A percentile compares a stretch with the other conserved stretches of the same genome.
Evolutionary conservation across 495 filamentous ascomycete species (phyloP).

Genomic region (Xylaria curta): DNA sequence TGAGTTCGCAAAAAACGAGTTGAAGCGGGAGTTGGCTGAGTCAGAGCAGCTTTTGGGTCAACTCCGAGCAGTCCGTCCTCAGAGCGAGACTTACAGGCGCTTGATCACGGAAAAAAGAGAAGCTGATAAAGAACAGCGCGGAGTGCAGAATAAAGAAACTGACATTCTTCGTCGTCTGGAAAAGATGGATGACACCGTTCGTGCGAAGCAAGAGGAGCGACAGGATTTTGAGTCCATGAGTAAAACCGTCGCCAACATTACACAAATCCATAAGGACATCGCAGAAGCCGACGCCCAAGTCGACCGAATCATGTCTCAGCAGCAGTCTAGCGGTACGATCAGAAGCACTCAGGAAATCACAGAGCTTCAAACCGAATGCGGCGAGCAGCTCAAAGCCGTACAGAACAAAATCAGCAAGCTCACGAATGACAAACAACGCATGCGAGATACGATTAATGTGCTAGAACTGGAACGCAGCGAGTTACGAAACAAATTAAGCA

Average conservation of each 20-base stretch:
- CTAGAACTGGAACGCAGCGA: constrained; percentile 77
- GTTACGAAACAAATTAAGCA: constrained; percentile 69
- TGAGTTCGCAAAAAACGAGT: constrained; percentile 58
- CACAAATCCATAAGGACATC: constrained; percentile 73
- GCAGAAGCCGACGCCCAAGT: constrained; percentile 71
- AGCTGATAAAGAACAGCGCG: constrained; percentile 65
- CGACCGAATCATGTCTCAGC: constrained; percentile 70
- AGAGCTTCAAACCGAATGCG: constrained; percentile 68
- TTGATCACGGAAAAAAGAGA: constrained; percentile 74
- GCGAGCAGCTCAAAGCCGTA: constrained; percentile 68
- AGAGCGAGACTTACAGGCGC: constrained; percentile 75
- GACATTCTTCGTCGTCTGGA: constrained; percentile 70
- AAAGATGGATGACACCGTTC: constrained; percentile 72
- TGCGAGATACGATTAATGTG: constrained; percentile 66
- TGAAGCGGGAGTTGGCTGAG: constrained; percentile 59
- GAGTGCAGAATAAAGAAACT: constrained; percentile 61
- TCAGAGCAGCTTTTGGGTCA: constrained; percentile 61
- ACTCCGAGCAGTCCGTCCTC: constrained; percentile 64
- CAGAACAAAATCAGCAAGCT: constrained; percentile 69
- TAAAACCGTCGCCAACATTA: constrained; percentile 78
- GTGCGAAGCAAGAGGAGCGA: constrained; percentile 66
- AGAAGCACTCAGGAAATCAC: constrained; percentile 85
- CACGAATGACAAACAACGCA: constrained; percentile 70
- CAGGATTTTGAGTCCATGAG: constrained; percentile 76
- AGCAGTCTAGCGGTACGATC: constrained; percentile 66